Evolutionary conservation across 2,329 filamentous ascomycete species (phyloP).

Genomic region (Graphilbum sp.): DNA sequence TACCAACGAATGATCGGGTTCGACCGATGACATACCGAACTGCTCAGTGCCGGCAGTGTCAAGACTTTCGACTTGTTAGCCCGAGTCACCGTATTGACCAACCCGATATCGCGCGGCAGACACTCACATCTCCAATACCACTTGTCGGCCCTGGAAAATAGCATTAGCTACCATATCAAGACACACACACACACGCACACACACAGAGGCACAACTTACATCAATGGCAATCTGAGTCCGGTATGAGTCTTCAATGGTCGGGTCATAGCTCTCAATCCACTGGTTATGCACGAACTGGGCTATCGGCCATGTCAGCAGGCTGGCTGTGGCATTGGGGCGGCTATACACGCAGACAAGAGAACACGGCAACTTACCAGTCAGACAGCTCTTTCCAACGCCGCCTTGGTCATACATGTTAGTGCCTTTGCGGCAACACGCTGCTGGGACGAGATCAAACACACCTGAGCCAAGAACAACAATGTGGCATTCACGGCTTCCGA

Average conservation of each 20-base stretch:
- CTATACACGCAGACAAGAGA: too few relatives aligned
- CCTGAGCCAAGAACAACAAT: constrained; percentile 70
- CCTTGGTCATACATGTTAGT: constrained; percentile 27
- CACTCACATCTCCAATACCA: constrained; percentile 73
- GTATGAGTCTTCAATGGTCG: constrained; percentile 65
- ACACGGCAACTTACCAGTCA: constrained; percentile 53
- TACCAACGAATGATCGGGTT: too few relatives aligned
- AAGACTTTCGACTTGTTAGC: constrained; percentile 31
- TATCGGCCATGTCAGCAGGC: constrained; percentile 19
- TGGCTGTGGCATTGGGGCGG: background rate
- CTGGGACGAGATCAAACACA: constrained; percentile 23
- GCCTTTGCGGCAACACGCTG: background rate
- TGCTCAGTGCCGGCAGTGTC: constrained; percentile 87
- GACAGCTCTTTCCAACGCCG: constrained; percentile 82
- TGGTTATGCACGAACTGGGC: constrained; percentile 90
- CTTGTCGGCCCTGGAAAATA: constrained; percentile 57
- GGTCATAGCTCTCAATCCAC: constrained; percentile 80
- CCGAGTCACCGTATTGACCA: background rate
- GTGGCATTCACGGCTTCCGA: constrained; percentile 55
- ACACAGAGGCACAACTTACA: constrained; percentile 35
- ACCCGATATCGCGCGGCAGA: constrained; percentile 1
- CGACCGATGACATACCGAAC: constrained; percentile 82
- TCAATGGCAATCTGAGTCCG: constrained; percentile 65
- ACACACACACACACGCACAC: background rate
- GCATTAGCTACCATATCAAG: too few relatives aligned